Evolutionary conservation across 1,284 basidiomycete species (phyloP), one percentile per base, ranked within the genome.

Genomic region (Boletellus deceptivus): DNA sequence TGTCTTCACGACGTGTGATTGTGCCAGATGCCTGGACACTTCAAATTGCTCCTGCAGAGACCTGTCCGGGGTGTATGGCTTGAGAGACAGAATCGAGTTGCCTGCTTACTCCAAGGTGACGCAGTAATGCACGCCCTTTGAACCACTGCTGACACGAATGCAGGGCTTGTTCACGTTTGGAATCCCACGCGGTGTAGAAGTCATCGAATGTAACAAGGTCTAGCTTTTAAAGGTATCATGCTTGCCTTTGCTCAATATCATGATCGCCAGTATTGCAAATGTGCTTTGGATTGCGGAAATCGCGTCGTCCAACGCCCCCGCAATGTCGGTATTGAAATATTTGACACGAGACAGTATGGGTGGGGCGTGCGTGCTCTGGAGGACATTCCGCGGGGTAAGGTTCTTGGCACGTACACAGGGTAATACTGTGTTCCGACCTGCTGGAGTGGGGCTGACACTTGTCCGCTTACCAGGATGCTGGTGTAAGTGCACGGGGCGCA

Each of bases 341-440:
- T 83, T 70, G 80, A 82, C 54, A 83, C 82, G 0, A n/a, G 41
- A 6, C 59, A 65, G 10, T 70, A 72, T 43, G 82, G 82, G 6
- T 84, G 80, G 81, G 82, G 82, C 3, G 82, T 75, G 14, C 70
- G 80, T 25, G 53, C 57, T 16, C 40, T 58, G 47, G 54, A 63
- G 0, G 57, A 69, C 24, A 57, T 86, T 2, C 61, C 63, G 17
- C 67, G 52, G 41, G 84, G 84, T 14, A 82, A 78, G 52, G 78
- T 86, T 4, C 52, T 86, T 22, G 84, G 84, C 2, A 70, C 80
- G 14, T 86, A 82, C 58, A 76, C 83, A 43, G 84, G 84, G 84
- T 84, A 59, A 60, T 42, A 70, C 60, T 14, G n/a, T 22, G 33
- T 50, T 42, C 45, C 18, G 4, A 29, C 14, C 22, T 41, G 41